Evolutionary conservation across 2,329 filamentous ascomycete species (phyloP).

Genomic region (Coleophoma cylindrospora): DNA sequence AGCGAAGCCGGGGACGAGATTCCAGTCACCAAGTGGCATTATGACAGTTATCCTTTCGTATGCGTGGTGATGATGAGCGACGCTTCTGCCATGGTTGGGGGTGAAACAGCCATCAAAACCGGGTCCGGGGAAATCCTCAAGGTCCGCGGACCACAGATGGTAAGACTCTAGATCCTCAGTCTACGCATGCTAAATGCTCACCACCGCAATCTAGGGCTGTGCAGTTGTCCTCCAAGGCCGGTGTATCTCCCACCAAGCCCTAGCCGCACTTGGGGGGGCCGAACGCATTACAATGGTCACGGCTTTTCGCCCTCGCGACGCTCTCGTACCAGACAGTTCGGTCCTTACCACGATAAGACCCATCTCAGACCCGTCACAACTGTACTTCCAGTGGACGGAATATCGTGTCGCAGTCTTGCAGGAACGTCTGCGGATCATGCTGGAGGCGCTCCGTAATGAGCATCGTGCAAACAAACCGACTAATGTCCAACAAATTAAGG

Average conservation of each 20-base stretch:
- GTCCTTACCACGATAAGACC: conserved; percentile 14
- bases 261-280: conserved; percentile 24
- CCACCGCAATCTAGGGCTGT: conserved; percentile 4
- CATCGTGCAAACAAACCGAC: not conserved
- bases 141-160: conserved; percentile 30
- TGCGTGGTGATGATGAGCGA: conserved; percentile 41
- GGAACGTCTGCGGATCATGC: conserved; percentile 15
- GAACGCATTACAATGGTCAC: conserved; percentile 36
- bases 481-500: not conserved
- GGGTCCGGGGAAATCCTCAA: conserved; percentile 33
- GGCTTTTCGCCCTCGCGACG: conserved; percentile 28
- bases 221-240: conserved; percentile 33
- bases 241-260: conserved; percentile 32
- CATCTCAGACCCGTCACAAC: conserved; percentile 21
- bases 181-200: not conserved
- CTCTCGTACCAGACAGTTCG: conserved; percentile 27
- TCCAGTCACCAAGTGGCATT: conserved; percentile 32
- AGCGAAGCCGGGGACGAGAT: not conserved
- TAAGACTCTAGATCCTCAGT: conserved; percentile 9
- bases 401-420: conserved; percentile 23
- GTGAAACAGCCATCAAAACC: conserved; percentile 53
- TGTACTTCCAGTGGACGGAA: conserved; percentile 24
- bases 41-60: conserved; percentile 38
- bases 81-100: conserved; percentile 34
- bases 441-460: conserved; percentile 4